Evolutionary conservation across 2,329 filamentous ascomycete species (phyloP), one percentile per base, ranked within the genome.

Genomic region (Claviceps humidiphila): DNA sequence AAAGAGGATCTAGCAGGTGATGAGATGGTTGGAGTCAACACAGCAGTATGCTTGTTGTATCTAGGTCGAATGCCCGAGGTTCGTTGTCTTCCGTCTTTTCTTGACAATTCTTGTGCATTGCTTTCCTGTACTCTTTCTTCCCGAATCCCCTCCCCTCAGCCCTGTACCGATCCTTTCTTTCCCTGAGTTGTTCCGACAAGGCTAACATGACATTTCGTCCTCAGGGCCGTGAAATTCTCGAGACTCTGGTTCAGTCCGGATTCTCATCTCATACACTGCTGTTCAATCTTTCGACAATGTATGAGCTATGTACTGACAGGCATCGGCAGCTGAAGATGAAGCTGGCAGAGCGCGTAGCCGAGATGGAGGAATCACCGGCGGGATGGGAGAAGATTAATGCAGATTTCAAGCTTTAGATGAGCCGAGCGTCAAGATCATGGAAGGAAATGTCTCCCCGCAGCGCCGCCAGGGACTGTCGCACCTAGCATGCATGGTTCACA

Each of bases 241-340:
- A 91, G 60, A 68, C 70, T 0, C 69, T 94, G 11, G 73, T 89
- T 0, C 74, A 80, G 3, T 65, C 72, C 0, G 79, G 82, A 1
- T 72, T 80, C 42, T 78, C 81, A 0, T 96, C 91, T 53, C 83
- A 87, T 56, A 87, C 87, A 0, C 70, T 95, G 2, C 78, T 94
- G 0, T 95, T 96, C 69, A 97, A 97, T 64, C 68, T 98, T 13
- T 82, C 84, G 11, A 97, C 91, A 0, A 80, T 95, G 60, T 97
- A 95, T 64, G 93, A 97, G 68, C 75, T 97, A 7, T 93, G 87
- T 64, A 90, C 87, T 0, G 90, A 97, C 60, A 77, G 79, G 56
- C 80, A 87, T 43, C 74, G 79, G 48, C 76, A 76, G 13, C 68
- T 85, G 59, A 97, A 97, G 73, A 67, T 78, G 34, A 73, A 71